A percentile compares a stretch with the other conserved stretches of the same genome.
Conservation (phyloP, 2,329 filamentous ascomycete genomes). For the Bertia moriformis region DNA sequence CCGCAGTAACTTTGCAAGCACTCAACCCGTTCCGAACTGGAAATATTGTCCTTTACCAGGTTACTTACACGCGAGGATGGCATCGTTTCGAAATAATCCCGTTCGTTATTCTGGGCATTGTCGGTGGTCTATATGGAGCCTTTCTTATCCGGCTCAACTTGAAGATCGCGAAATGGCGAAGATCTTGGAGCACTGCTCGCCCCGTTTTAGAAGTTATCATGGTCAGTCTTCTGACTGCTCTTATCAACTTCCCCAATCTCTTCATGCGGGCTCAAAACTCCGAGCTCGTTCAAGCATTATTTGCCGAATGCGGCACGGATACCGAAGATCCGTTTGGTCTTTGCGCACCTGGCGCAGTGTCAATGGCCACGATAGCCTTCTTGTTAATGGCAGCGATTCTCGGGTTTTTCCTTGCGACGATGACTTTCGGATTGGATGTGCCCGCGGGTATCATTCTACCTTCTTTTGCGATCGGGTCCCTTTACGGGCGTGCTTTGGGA, state of each 20-base stretch:
- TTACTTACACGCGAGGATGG: slow-evolving; percentile 54
- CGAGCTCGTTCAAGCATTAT: slow-evolving; percentile 51
- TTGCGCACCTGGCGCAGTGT: slow-evolving; percentile 22
- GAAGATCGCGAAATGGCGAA: slow-evolving; percentile 40
- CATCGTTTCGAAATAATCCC: slow-evolving; percentile 55
- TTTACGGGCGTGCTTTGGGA: slow-evolving; percentile 51
- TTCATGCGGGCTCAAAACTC: slow-evolving; percentile 55
- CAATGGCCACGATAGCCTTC: background rate
- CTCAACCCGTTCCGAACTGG: slow-evolving; percentile 55
- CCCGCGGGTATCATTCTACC: slow-evolving; percentile 56
- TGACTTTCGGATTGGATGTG: slow-evolving; percentile 56
- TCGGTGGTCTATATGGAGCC: slow-evolving; percentile 52
- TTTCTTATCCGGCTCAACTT: slow-evolving; percentile 57
- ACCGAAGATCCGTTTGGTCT: slow-evolving; percentile 48
- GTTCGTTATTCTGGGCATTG: slow-evolving; percentile 46
- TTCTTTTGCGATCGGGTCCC: slow-evolving; percentile 52
- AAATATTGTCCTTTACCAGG: slow-evolving; percentile 56
- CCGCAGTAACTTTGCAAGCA: slow-evolving; percentile 49
- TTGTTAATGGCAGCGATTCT: background rate
- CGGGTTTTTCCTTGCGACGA: slow-evolving; percentile 28
- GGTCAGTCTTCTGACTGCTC: slow-evolving; percentile 40
- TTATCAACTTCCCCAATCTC: slow-evolving; percentile 54
- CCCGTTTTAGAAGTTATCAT: slow-evolving; percentile 44
- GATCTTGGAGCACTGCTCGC: slow-evolving; percentile 25
- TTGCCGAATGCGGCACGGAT: slow-evolving; percentile 49